Conservation (phyloP, 2,329 filamentous ascomycete genomes). For the Pseudogymnoascus sp. region DNA sequence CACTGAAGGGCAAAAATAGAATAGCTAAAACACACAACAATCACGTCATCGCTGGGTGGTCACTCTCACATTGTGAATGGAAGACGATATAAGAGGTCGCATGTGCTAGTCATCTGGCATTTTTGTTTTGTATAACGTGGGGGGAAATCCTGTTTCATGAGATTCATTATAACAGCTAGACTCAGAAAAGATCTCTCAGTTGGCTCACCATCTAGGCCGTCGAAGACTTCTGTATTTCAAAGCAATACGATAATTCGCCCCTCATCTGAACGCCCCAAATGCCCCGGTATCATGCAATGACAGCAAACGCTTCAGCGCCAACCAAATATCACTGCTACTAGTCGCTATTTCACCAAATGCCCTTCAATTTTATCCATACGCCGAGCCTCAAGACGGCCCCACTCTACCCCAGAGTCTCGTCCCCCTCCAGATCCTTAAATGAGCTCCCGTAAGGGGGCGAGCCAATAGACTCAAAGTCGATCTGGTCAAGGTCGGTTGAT, state of each 20-base stretch:
- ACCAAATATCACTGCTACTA: conserved; percentile 1
- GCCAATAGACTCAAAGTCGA: conserved; percentile 1
- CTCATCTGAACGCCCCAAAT: conserved; percentile 2
- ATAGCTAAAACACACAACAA: conserved; percentile 1
- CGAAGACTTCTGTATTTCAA: background rate
- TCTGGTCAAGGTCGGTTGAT: background rate
- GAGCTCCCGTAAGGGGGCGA: background rate
- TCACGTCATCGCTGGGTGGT: background rate
- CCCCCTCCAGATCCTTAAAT: conserved; percentile 4
- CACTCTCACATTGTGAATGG: background rate
- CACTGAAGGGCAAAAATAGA: conserved; percentile 1
- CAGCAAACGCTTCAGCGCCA: conserved; percentile 7
- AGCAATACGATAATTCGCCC: background rate
- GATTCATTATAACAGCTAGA: background rate
- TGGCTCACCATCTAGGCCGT: background rate
- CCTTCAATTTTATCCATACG: background rate
- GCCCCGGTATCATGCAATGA: conserved; percentile 6
- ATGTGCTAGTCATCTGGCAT: background rate
- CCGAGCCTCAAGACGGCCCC: conserved; percentile 5
- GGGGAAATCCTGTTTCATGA: background rate
- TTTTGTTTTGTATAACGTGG: background rate
- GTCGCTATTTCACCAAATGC: background rate
- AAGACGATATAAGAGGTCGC: background rate
- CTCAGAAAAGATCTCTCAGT: conserved; percentile 3
- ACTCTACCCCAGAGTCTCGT: conserved; percentile 7